These are phyloP conservation scores for Solanum sejunctum DNA, from an alignment of 257 asterid genomes.

Conservation along the genomic window DNA sequence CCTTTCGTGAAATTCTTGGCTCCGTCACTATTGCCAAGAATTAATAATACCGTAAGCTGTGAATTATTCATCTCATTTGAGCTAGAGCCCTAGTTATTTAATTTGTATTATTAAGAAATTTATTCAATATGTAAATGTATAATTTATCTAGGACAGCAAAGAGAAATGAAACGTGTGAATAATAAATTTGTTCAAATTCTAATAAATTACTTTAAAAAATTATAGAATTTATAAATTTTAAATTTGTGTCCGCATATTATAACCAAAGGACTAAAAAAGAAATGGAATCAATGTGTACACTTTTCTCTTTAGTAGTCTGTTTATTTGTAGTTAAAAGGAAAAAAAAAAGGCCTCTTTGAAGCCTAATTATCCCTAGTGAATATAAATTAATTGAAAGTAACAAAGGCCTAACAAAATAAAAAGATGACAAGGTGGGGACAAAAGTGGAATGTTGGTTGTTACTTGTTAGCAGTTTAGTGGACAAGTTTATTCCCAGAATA, in stretches of 20 bases:
- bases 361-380: neutral
- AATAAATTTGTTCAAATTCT: neutral
- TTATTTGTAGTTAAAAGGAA: neutral
- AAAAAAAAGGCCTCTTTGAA: neutral
- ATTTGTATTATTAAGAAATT: neutral
- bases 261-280: neutral
- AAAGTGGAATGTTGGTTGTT: neutral
- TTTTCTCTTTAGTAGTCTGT: neutral
- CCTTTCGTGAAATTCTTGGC: fast-evolving
- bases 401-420: neutral
- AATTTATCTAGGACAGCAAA: neutral
- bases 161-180: neutral
- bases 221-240: neutral
- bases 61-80: neutral
- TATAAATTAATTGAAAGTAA: neutral
- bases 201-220: neutral
- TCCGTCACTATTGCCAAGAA: too few relatives aligned
- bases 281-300: neutral
- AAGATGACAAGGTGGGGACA: neutral
- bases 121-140: neutral
- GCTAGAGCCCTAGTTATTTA: neutral
- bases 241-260: neutral
- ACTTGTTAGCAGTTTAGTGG: constrained; percentile 4
- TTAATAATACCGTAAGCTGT: neutral
- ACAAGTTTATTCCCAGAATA: constrained; percentile 29